These are phyloP conservation scores for Cajanus cajan DNA, from an alignment of 306 rosid species.

Conservation along the genomic window DNA sequence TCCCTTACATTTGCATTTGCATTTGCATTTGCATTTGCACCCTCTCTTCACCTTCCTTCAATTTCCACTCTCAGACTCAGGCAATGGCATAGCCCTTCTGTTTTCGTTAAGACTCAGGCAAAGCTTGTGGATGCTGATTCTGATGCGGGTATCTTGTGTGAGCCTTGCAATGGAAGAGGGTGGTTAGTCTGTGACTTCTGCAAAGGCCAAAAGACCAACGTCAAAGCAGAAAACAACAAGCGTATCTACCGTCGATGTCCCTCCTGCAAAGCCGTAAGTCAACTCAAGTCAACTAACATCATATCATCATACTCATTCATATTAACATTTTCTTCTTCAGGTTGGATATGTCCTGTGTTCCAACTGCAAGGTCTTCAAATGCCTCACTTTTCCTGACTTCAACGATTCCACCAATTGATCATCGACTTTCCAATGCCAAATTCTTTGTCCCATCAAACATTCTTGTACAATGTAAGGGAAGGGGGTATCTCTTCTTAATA, in stretches of 20 bases:
- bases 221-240: conserved; percentile 69
- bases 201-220: conserved; percentile 77
- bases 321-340: conserved; percentile 32
- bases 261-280: conserved; percentile 79
- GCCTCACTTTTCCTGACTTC: conserved; percentile 81
- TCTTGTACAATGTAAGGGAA: no score
- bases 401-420: conserved; percentile 54
- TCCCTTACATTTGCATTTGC: conserved; percentile 1
- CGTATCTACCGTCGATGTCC: conserved; percentile 86
- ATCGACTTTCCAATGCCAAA: no score
- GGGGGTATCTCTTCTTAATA: no score
- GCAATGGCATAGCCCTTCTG: not conserved
- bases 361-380: conserved; percentile 82
- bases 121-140: conserved; percentile 35
- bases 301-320: not conserved
- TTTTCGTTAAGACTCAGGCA: conserved; percentile 40
- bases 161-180: conserved; percentile 78
- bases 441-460: no score
- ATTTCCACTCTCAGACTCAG: not conserved
- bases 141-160: conserved; percentile 44
- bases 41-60: not conserved
- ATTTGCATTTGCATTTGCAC: no score
- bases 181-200: conserved; percentile 88
- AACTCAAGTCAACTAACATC: not conserved
- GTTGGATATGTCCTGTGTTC: conserved; percentile 74